These are phyloP conservation scores for Penicillium sp. DNA, from an alignment of 2,329 filamentous ascomycete species.

Conservation along the genomic window DNA sequence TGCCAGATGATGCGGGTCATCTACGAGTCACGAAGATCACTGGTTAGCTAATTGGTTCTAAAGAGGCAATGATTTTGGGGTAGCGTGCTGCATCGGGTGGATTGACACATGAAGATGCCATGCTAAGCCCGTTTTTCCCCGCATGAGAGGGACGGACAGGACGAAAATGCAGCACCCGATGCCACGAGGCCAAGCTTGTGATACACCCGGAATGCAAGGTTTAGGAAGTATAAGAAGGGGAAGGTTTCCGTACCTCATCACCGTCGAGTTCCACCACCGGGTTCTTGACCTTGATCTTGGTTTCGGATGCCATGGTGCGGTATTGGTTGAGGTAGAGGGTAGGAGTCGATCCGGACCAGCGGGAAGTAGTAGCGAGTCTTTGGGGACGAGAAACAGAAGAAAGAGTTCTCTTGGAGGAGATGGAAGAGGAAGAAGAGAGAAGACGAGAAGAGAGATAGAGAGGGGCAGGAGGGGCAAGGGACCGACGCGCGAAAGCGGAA, in stretches of 20 bases:
- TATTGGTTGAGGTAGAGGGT: conserved; percentile 32
- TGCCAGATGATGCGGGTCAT: conserved; percentile 99
- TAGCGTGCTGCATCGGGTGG: conserved; percentile 6
- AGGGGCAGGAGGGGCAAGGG: conserved; percentile 28
- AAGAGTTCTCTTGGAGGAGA: conserved; percentile 25
- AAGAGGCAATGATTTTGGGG: background rate
- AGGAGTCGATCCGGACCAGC: conserved; percentile 28
- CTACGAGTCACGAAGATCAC: conserved; percentile 39
- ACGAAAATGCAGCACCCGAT: conserved; percentile 24
- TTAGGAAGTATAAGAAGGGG: conserved; percentile 16
- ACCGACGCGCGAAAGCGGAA: conserved; percentile 39
- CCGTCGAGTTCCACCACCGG: conserved; percentile 97
- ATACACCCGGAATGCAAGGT: conserved; percentile 12
- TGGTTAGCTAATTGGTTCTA: conserved; percentile 20
- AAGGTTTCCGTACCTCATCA: conserved; percentile 49
- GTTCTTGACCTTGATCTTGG: conserved; percentile 99
- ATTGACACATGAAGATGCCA: conserved; percentile 22
- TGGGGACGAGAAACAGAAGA: conserved; percentile 20
- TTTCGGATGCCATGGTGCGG: conserved; percentile 46
- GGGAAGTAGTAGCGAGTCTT: conserved; percentile 24
- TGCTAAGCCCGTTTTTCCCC: conserved; percentile 30
- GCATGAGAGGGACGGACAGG: conserved; percentile 21
- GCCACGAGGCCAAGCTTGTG: conserved; percentile 18
- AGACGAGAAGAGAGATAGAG: conserved; percentile 29
- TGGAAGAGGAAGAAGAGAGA: conserved; percentile 27